These are phyloP conservation scores for Annulohypoxylon nitens DNA, from an alignment of 495 filamentous ascomycete species.

Conservation along the genomic window DNA sequence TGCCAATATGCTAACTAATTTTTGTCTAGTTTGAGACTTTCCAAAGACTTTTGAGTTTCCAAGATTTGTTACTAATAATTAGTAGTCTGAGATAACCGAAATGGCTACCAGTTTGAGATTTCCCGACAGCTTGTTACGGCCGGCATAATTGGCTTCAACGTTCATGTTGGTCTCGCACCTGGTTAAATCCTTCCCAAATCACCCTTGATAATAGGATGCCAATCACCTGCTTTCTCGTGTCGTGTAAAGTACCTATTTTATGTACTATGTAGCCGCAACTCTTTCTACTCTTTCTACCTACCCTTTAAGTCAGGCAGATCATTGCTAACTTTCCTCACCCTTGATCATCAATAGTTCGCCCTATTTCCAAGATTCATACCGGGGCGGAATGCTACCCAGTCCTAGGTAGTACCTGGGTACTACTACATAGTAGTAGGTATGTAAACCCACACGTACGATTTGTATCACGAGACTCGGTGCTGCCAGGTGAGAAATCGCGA, in stretches of 20 bases:
- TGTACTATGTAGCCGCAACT: background rate
- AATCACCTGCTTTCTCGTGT: constrained; percentile 19
- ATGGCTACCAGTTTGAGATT: background rate
- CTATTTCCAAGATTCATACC: constrained; percentile 1
- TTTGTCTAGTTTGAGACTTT: background rate
- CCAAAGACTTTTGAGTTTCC: background rate
- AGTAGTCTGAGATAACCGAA: background rate
- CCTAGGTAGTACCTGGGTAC: background rate
- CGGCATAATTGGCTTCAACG: background rate
- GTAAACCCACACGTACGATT: background rate
- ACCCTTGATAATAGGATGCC: constrained; percentile 4
- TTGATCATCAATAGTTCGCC: constrained; percentile 21
- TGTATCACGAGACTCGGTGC: constrained; percentile 3
- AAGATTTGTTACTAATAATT: too few species aligned
- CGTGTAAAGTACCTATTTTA: constrained; percentile 18
- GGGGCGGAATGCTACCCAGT: background rate
- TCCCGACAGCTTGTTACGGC: constrained; percentile 8
- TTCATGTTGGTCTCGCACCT: background rate
- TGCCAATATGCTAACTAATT: constrained; percentile 1
- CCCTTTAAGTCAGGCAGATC: constrained; percentile 12
- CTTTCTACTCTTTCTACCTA: constrained; percentile 1
- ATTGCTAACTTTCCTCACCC: constrained; percentile 6
- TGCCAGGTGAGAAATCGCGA: background rate
- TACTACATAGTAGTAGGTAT: background rate
- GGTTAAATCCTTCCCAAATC: background rate